Evolutionary conservation across 2,329 filamentous ascomycete species (phyloP).

Genomic region (Apiospora pterosperma): DNA sequence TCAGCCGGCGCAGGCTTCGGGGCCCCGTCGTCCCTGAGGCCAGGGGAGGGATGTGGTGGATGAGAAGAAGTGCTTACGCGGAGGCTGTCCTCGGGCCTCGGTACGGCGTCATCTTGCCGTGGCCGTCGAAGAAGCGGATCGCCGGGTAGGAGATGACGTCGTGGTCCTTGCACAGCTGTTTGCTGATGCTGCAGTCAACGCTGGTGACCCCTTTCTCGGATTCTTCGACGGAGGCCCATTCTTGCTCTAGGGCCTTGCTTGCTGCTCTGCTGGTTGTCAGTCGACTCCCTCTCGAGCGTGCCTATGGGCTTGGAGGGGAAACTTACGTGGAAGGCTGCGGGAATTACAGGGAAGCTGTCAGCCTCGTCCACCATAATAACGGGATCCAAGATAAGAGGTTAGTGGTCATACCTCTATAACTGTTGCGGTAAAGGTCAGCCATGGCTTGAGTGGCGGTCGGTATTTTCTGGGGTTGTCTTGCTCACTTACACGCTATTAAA

Average conservation of each 20-base stretch:
- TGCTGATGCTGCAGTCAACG: constrained; percentile 37
- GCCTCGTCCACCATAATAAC: background rate
- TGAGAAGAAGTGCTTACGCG: constrained; percentile 25
- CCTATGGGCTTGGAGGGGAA: background rate
- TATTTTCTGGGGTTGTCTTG: background rate
- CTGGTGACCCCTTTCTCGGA: constrained; percentile 24
- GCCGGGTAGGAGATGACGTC: constrained; percentile 43
- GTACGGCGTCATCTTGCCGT: constrained; percentile 34
- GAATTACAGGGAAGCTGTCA: background rate
- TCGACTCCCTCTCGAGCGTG: background rate
- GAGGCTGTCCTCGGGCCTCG: constrained; percentile 38
- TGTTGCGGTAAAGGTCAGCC: background rate
- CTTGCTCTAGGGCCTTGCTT: constrained; percentile 29
- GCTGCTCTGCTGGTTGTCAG: constrained; percentile 18
- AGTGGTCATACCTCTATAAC: constrained; percentile 19
- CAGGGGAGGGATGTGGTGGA: background rate
- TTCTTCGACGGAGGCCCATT: constrained; percentile 30
- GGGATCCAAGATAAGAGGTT: background rate
- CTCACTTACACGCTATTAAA: constrained; percentile 28
- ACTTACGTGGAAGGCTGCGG: constrained; percentile 3
- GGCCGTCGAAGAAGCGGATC: constrained; percentile 38
- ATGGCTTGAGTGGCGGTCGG: background rate
- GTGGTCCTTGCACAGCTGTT: constrained; percentile 35
- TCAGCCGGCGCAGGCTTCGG: background rate
- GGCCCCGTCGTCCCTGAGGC: no score